These are phyloP conservation scores for Termitomyces sp. DNA, from an alignment of 768 basidiomycete genomes.

Conservation along the genomic window DNA sequence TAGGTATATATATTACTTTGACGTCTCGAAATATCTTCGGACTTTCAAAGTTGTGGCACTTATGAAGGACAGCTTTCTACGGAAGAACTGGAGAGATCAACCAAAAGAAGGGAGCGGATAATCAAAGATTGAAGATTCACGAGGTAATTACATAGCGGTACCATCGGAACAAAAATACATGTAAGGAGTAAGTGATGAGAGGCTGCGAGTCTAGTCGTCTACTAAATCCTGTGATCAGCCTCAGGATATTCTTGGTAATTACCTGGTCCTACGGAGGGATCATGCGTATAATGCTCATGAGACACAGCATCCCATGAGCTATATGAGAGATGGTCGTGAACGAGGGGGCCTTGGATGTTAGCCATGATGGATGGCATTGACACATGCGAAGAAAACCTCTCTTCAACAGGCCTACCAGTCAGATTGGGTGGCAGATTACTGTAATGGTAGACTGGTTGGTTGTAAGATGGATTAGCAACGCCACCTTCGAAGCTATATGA, in stretches of 20 bases:
- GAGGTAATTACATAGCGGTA: neutral
- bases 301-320: neutral
- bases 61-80: neutral
- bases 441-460: neutral
- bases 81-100: neutral
- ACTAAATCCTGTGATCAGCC: neutral
- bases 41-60: no score
- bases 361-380: neutral
- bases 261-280: neutral
- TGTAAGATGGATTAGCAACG: neutral
- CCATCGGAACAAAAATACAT: neutral
- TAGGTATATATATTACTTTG: neutral
- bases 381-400: neutral
- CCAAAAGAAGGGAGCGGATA: no score
- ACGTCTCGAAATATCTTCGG: no score
- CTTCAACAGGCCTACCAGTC: neutral
- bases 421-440: neutral
- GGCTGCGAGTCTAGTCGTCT: neutral
- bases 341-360: neutral
- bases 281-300: neutral
- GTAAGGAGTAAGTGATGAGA: neutral
- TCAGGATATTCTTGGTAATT: neutral
- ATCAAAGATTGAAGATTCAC: no score
- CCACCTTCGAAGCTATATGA: neutral
- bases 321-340: neutral